These are phyloP conservation scores for Anthostomella pinea DNA, from an alignment of 2,329 filamentous ascomycete genomes.

Conservation along the genomic window DNA sequence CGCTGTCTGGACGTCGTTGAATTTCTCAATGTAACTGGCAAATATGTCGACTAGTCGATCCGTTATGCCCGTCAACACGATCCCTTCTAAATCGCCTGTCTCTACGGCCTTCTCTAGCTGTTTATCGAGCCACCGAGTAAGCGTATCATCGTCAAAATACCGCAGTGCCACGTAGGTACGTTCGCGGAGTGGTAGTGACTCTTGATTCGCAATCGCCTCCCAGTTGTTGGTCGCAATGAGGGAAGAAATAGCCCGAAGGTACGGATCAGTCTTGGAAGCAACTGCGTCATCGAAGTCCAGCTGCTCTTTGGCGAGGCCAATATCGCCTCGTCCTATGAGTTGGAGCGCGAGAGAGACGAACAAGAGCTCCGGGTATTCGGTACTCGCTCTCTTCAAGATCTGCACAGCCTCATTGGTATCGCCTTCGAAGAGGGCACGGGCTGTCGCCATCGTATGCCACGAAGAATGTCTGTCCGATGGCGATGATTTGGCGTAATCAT, in stretches of 20 bases:
- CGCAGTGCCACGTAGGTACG: constrained; percentile 71
- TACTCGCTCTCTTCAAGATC: constrained; percentile 66
- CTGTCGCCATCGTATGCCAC: constrained; percentile 70
- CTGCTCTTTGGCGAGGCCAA: constrained; percentile 43
- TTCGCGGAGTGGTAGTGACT: constrained; percentile 70
- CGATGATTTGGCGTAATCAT: constrained; percentile 42
- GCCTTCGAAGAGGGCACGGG: constrained; percentile 71
- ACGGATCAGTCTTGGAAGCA: constrained; percentile 68
- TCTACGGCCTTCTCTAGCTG: constrained; percentile 59
- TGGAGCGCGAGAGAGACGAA: constrained; percentile 68
- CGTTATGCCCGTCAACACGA: constrained; percentile 74
- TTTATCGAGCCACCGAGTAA: constrained; percentile 65
- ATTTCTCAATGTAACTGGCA: constrained; percentile 71
- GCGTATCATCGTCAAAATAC: constrained; percentile 59
- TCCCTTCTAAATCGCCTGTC: constrained; percentile 71
- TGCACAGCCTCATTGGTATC: constrained; percentile 66
- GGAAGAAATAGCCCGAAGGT: constrained; percentile 74
- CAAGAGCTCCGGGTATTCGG: constrained; percentile 59
- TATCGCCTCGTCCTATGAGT: constrained; percentile 53
- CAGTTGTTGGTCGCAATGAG: constrained; percentile 76
- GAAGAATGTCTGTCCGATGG: constrained; percentile 49
- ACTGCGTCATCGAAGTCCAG: constrained; percentile 58
- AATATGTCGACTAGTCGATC: constrained; percentile 72
- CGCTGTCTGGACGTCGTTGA: constrained; percentile 75
- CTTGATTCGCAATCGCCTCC: constrained; percentile 69